phyloP scores from a whole-genome alignment of 768 basidiomycete species.

The Tremella fuciformis region DNA sequence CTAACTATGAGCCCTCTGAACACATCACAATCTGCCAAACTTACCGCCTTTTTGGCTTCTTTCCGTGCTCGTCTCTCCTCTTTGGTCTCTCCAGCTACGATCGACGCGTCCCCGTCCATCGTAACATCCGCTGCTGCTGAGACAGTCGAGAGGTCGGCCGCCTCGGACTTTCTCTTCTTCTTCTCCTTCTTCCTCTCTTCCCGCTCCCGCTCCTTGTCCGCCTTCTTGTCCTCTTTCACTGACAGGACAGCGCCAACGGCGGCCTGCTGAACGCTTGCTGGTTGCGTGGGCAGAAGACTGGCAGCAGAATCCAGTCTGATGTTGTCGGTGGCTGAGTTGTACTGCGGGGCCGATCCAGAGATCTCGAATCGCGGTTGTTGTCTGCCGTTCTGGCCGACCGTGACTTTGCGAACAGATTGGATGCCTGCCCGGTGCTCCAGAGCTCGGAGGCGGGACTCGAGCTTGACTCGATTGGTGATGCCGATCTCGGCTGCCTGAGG shows the following conservation, averaged over 20 bases:
- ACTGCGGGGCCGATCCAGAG: slow-evolving; percentile 69
- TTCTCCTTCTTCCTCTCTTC: slow-evolving; percentile 46
- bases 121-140: slow-evolving; percentile 31
- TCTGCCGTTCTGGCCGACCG: slow-evolving; percentile 55
- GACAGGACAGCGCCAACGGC: slow-evolving; percentile 74
- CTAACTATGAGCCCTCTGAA: slow-evolving; percentile 15
- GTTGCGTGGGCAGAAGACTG: slow-evolving; percentile 73
- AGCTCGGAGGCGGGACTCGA: slow-evolving; percentile 86
- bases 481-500: slow-evolving; percentile 79
- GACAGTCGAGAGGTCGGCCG: slow-evolving; percentile 30
- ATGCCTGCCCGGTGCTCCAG: slow-evolving; percentile 80
- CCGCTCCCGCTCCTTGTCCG: slow-evolving; percentile 74
- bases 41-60: slow-evolving; percentile 68
- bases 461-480: slow-evolving; percentile 86
- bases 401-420: slow-evolving; percentile 64
- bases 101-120: slow-evolving; percentile 52
- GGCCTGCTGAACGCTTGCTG: slow-evolving; percentile 60
- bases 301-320: slow-evolving; percentile 55
- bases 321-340: slow-evolving; percentile 81
- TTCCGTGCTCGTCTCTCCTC: slow-evolving; percentile 68
- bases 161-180: slow-evolving; percentile 60
- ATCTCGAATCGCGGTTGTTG: slow-evolving; percentile 79
- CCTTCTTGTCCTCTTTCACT: slow-evolving; percentile 82
- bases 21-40: slow-evolving; percentile 8
- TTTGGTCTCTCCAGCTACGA: slow-evolving; percentile 63